Evolutionary conservation across 768 basidiomycete genomes (phyloP).

Genomic region (Strobilomyces echinocephalus): DNA sequence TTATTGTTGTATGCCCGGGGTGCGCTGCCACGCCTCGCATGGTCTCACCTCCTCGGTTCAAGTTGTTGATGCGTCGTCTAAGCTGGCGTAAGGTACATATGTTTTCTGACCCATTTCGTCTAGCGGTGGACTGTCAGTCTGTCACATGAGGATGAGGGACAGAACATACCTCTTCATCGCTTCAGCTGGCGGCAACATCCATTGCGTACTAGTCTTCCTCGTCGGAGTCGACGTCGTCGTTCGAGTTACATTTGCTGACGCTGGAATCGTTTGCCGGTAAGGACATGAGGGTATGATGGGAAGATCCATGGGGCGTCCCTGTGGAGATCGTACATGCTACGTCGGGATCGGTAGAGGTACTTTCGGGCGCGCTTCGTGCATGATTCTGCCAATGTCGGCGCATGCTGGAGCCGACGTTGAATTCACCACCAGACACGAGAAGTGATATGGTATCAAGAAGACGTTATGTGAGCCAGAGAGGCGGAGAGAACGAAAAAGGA

Average conservation of each 20-base stretch:
- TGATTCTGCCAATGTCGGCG: constrained; percentile 75
- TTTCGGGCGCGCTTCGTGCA: constrained; percentile 21
- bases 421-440: constrained; percentile 74
- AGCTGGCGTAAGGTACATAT: too few relatives aligned
- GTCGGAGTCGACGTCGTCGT: constrained; percentile 27
- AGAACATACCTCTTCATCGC: constrained; percentile 14
- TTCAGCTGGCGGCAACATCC: constrained; percentile 15
- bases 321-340: constrained; percentile 13
- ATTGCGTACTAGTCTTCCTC: constrained; percentile 26
- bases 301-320: constrained; percentile 2
- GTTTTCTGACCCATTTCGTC: too few relatives aligned
- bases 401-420: constrained; percentile 86
- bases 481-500: constrained; percentile 3
- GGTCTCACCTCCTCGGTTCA: too few relatives aligned
- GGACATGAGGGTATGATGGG: constrained; percentile 22
- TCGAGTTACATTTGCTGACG: constrained; percentile 21
- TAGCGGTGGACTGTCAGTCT: too few relatives aligned
- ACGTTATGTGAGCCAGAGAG: constrained; percentile 1
- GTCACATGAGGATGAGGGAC: too few relatives aligned
- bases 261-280: constrained; percentile 30
- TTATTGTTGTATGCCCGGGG: too few relatives aligned
- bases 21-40: too few relatives aligned
- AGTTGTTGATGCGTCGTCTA: too few relatives aligned
- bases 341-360: constrained; percentile 18
- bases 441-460: constrained; percentile 55